These are phyloP conservation scores for Penicillium coprophilum DNA, from an alignment of 495 filamentous ascomycete species.

Conservation along the genomic window DNA sequence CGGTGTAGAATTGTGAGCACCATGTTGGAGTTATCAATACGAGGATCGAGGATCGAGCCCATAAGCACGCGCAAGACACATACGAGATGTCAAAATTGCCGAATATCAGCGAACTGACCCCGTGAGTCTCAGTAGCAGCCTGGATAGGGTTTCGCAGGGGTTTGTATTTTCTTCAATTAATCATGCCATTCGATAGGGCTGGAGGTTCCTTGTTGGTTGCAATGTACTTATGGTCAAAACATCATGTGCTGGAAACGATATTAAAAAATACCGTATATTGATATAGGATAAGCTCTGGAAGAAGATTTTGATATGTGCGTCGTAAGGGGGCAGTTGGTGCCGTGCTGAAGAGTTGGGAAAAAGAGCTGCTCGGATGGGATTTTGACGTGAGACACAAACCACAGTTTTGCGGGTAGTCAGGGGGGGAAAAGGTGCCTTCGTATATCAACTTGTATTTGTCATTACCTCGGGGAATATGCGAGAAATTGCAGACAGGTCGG, in stretches of 20 bases:
- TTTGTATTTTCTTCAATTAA: neutral
- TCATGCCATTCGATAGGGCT: neutral
- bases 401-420: neutral
- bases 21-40: too few species aligned
- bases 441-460: neutral
- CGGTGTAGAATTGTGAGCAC: neutral
- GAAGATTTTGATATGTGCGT: neutral
- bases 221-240: too few species aligned
- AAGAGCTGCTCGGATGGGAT: neutral
- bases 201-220: neutral
- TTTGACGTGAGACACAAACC: neutral
- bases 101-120: neutral
- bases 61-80: neutral
- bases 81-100: neutral
- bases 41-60: neutral
- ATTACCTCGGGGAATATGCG: neutral
- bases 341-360: neutral
- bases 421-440: neutral
- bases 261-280: neutral
- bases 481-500: neutral
- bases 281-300: neutral
- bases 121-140: neutral
- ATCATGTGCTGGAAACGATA: neutral
- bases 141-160: neutral
- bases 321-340: neutral